Conservation (phyloP, 2,329 filamentous ascomycete species). For the Diplocarpon mali region DNA sequence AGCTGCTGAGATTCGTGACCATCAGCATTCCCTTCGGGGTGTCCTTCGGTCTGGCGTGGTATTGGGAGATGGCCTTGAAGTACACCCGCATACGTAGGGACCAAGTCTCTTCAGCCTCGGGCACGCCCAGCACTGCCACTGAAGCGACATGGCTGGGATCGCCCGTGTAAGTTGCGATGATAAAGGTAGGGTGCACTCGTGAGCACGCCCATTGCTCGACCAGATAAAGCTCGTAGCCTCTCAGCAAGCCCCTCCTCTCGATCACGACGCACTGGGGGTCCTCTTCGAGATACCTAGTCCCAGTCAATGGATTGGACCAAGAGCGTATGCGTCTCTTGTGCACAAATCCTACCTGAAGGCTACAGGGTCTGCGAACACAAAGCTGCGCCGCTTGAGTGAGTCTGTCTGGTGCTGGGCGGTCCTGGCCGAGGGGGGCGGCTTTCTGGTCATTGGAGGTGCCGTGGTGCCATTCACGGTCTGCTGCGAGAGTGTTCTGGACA, state of each 20-base stretch:
- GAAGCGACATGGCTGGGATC: slow-evolving; percentile 68
- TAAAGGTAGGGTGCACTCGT: slow-evolving; percentile 75
- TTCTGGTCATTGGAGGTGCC: slow-evolving; percentile 10
- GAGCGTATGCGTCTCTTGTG: too few species aligned
- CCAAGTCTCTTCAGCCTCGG: slow-evolving; percentile 70
- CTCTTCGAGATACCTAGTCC: slow-evolving; percentile 65
- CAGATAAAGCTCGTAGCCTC: slow-evolving; percentile 85
- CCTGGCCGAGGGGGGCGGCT: slow-evolving; percentile 8
- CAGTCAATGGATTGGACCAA: background rate
- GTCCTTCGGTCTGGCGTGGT: slow-evolving; percentile 72
- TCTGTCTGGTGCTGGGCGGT: slow-evolving; percentile 15
- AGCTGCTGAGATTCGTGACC: slow-evolving; percentile 87
- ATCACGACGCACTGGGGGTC: slow-evolving; percentile 67
- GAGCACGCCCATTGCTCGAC: slow-evolving; percentile 98
- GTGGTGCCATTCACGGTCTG: slow-evolving; percentile 15
- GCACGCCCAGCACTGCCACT: slow-evolving; percentile 71
- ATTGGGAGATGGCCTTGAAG: slow-evolving; percentile 76
- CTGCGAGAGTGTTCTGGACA: slow-evolving; percentile 21
- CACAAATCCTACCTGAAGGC: slow-evolving; percentile 38
- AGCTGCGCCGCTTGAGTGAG: slow-evolving; percentile 35
- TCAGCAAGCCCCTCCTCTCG: slow-evolving; percentile 56
- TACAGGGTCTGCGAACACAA: slow-evolving; percentile 55
- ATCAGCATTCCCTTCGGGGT: slow-evolving; percentile 77
- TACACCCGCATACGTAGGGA: slow-evolving; percentile 70
- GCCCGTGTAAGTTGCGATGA: slow-evolving; percentile 88